These are phyloP conservation scores for Taiozyma sp. DNA, from an alignment of 1,139 yeast species.

Conservation along the genomic window DNA sequence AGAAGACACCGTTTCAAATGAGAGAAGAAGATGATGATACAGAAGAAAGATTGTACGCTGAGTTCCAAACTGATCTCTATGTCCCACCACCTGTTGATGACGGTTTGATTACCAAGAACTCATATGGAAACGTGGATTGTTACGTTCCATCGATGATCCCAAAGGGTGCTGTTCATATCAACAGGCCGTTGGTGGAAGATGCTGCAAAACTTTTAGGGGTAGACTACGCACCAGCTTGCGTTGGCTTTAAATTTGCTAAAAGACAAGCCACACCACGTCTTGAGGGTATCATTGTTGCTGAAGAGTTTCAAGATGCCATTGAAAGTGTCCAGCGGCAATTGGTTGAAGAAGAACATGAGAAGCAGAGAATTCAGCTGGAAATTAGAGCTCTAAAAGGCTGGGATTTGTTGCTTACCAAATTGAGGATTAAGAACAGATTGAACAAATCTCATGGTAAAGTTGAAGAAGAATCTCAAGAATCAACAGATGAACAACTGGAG, in stretches of 20 bases:
- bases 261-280: no score
- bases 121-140: constrained; percentile 77
- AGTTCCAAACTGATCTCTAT: constrained; percentile 68
- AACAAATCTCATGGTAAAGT: constrained; percentile 62
- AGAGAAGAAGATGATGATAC: constrained; percentile 35
- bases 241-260: no score
- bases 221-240: no score
- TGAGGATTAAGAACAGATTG: constrained; percentile 66
- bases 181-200: constrained; percentile 46
- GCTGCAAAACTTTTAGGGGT: constrained; percentile 70
- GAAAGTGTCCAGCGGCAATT: no score
- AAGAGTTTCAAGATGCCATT: no score
- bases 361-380: no score
- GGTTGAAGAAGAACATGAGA: no score
- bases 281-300: no score
- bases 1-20: constrained; percentile 21
- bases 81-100: constrained; percentile 53
- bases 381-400: constrained; percentile 62
- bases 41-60: constrained; percentile 64
- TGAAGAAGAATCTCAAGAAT: constrained; percentile 21
- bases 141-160: constrained; percentile 82
- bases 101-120: constrained; percentile 69
- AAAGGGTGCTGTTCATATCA: constrained; percentile 61
- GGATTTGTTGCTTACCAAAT: constrained; percentile 65
- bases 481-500: constrained; percentile 14